Conservation (phyloP, 257 asterid genomes). For the Capsicum rhomboideum region DNA sequence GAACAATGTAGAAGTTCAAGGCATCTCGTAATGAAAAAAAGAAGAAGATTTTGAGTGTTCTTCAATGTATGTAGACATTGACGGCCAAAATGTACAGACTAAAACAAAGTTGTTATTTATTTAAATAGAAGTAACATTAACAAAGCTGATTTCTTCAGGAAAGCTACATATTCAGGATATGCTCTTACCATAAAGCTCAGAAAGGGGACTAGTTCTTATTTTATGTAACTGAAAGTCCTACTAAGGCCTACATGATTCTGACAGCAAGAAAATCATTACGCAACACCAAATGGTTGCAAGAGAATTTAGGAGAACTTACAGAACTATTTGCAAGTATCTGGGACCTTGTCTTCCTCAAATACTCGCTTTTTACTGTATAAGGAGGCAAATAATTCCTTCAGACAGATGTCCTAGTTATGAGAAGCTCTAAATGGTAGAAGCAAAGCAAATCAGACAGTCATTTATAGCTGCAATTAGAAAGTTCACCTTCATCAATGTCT, state of each 20-base stretch:
- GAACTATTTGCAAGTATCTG: conserved; percentile 35
- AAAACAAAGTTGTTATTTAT: background rate
- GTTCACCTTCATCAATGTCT: conserved; percentile 22
- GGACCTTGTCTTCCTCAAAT: conserved; percentile 23
- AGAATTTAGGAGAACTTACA: conserved; percentile 16
- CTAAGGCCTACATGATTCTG: background rate
- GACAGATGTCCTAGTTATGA: background rate
- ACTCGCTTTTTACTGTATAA: conserved; percentile 18
- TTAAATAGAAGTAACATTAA: background rate
- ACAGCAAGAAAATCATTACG: background rate
- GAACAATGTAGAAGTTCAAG: background rate
- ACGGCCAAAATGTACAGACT: background rate
- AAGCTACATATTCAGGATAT: background rate
- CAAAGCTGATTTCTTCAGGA: background rate
- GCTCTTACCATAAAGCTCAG: background rate
- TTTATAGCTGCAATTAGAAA: background rate
- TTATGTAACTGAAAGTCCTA: background rate
- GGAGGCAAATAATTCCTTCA: background rate
- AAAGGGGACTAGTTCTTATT: background rate
- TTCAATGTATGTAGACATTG: too few species aligned
- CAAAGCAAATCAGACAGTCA: background rate
- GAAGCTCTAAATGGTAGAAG: background rate
- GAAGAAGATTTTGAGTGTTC: background rate
- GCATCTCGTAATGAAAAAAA: background rate
- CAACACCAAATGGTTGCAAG: background rate